A percentile compares a stretch with the other conserved stretches of the same genome.
Conservation (phyloP, 371 early-diverging fungal species). For the Mucor velutinosus region DNA sequence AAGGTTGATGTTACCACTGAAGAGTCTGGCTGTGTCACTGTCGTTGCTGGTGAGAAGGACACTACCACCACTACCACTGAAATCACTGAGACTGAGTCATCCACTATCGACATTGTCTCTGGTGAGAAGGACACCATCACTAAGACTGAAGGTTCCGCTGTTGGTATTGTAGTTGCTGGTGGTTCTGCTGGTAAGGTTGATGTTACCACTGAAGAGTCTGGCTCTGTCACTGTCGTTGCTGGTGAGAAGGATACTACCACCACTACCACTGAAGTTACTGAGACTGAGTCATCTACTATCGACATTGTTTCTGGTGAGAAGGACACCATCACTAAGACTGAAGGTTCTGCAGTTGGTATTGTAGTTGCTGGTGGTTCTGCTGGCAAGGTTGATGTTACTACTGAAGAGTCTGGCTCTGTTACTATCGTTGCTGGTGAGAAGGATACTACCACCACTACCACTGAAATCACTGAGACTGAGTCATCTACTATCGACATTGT, state of each 20-base stretch:
- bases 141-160: neutral
- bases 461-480: too few relatives aligned
- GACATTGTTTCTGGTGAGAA: neutral
- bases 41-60: neutral
- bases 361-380: neutral
- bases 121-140: too few relatives aligned
- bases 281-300: neutral
- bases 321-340: neutral
- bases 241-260: neutral
- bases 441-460: neutral
- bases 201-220: neutral
- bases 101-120: too few relatives aligned
- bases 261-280: neutral
- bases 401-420: too few relatives aligned
- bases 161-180: too few relatives aligned
- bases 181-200: neutral
- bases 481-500: neutral
- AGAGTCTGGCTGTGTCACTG: neutral
- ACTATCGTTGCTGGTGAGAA: slow-evolving; percentile 1
- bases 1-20: neutral
- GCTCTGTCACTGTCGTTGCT: neutral
- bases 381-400: neutral
- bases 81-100: too few relatives aligned
- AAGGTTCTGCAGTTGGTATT: neutral
- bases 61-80: too few relatives aligned